These are phyloP conservation scores for Coffea humblotiana DNA, from an alignment of 305 asterid species.

Conservation along the genomic window DNA sequence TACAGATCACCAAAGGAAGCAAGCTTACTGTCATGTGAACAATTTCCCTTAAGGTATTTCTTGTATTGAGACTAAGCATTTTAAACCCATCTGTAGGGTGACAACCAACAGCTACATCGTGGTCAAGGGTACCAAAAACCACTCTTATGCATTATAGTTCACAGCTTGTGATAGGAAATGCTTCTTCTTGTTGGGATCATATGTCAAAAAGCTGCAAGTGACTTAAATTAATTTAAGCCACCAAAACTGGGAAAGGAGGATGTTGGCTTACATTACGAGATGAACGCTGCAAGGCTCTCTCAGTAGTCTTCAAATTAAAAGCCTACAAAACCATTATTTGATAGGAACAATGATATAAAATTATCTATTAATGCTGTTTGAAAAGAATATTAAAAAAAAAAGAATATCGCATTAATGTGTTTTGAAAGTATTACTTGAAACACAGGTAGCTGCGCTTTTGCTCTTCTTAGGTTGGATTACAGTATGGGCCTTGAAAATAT, in stretches of 20 bases:
- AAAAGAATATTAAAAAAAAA: not conserved
- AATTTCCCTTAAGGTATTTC: not conserved
- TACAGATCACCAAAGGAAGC: not conserved
- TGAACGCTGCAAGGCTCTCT: slow-evolving; percentile 56
- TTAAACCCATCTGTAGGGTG: not conserved
- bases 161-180: not conserved
- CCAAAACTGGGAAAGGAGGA: not conserved
- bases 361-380: too few species aligned
- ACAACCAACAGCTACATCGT: not conserved
- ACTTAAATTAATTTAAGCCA: not conserved
- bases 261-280: slow-evolving; percentile 43
- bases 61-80: not conserved
- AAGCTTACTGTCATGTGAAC: not conserved
- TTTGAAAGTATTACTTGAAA: slow-evolving; percentile 44
- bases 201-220: not conserved
- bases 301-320: slow-evolving; percentile 52
- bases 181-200: slow-evolving; percentile 6
- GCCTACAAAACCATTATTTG: slow-evolving; percentile 36
- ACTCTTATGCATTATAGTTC: not conserved
- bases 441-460: slow-evolving; percentile 38
- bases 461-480: slow-evolving; percentile 40
- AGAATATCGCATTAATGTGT: not conserved
- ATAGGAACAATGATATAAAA: slow-evolving; percentile 14
- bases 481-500: slow-evolving; percentile 43
- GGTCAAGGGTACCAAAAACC: not conserved